Conservation (phyloP, 805 yeast genomes). For the Metschnikowia cerradonensis region DNA sequence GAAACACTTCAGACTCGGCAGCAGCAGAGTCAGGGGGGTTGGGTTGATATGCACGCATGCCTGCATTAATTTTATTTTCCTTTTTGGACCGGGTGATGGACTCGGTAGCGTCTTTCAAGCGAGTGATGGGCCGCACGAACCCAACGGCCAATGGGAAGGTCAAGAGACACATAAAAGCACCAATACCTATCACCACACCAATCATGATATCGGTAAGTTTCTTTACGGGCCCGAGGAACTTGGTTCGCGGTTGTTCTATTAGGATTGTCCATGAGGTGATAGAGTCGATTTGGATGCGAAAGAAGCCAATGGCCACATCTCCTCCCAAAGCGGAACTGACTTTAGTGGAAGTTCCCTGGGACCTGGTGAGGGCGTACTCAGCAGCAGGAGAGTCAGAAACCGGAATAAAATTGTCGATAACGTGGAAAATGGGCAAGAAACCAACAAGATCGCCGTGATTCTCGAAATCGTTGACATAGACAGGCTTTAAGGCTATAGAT, state of each 20-base stretch:
- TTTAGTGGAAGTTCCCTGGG: constrained; percentile 28
- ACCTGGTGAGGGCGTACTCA: constrained; percentile 24
- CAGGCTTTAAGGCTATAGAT: constrained; percentile 32
- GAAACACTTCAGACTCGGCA: not conserved
- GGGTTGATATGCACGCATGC: not conserved
- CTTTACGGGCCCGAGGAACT: constrained; percentile 60
- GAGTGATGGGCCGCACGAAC: constrained; percentile 79
- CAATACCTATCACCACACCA: constrained; percentile 76
- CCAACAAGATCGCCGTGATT: constrained; percentile 45
- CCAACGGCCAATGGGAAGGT: constrained; percentile 81
- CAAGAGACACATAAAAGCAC: constrained; percentile 66
- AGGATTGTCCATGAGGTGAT: constrained; percentile 65
- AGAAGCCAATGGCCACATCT: constrained; percentile 34
- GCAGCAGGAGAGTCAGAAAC: constrained; percentile 27
- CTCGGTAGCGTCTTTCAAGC: constrained; percentile 79
- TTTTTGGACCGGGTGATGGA: constrained; percentile 48
- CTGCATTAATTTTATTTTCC: constrained; percentile 10
- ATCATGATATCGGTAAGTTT: constrained; percentile 63
- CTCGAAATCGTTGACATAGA: constrained; percentile 25
- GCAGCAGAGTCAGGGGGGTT: not conserved
- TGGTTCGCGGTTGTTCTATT: constrained; percentile 57
- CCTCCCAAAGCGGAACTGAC: constrained; percentile 21
- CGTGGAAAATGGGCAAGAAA: constrained; percentile 29
- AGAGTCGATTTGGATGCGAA: constrained; percentile 25
- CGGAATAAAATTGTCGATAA: constrained; percentile 23